A percentile compares a stretch with the other conserved stretches of the same genome.
phyloP scores from a whole-genome alignment of 257 asterid species.

The Paulownia fortunei region DNA sequence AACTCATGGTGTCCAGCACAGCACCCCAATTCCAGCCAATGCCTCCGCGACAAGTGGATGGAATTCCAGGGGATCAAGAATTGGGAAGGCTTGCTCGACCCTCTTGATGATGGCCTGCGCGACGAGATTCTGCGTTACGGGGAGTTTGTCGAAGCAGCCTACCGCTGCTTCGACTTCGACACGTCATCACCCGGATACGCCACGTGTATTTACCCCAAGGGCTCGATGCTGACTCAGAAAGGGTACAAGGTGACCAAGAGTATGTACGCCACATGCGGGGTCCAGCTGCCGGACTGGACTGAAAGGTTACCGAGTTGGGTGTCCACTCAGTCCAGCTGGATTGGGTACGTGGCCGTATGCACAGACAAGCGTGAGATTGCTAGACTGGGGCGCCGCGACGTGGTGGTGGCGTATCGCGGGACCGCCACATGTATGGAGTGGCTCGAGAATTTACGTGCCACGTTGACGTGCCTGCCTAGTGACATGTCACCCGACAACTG shows the following conservation, averaged over 20 bases:
- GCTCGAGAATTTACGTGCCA: constrained; percentile 81
- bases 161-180: constrained; percentile 64
- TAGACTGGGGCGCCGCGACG: constrained; percentile 79
- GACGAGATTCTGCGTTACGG: constrained; percentile 71
- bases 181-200: constrained; percentile 55
- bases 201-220: constrained; percentile 38
- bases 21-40: not conserved
- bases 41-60: constrained; percentile 58
- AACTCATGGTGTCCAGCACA: constrained; percentile 15
- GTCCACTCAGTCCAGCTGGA: constrained; percentile 73
- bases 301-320: constrained; percentile 53
- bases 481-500: constrained; percentile 54
- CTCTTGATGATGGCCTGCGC: constrained; percentile 61
- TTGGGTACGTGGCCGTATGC: constrained; percentile 93
- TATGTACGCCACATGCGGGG: constrained; percentile 78
- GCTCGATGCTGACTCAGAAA: constrained; percentile 38
- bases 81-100: constrained; percentile 84
- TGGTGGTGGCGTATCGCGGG: constrained; percentile 86
- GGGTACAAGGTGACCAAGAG: constrained; percentile 56
- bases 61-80: constrained; percentile 81
- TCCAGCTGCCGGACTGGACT: constrained; percentile 64
- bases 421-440: constrained; percentile 88
- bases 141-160: constrained; percentile 66
- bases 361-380: constrained; percentile 61
- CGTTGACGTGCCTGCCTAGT: constrained; percentile 48